Evolutionary conservation across 345 rosid species (phyloP), one percentile per base, ranked within the genome.

Genomic region (Linum lewisii): DNA sequence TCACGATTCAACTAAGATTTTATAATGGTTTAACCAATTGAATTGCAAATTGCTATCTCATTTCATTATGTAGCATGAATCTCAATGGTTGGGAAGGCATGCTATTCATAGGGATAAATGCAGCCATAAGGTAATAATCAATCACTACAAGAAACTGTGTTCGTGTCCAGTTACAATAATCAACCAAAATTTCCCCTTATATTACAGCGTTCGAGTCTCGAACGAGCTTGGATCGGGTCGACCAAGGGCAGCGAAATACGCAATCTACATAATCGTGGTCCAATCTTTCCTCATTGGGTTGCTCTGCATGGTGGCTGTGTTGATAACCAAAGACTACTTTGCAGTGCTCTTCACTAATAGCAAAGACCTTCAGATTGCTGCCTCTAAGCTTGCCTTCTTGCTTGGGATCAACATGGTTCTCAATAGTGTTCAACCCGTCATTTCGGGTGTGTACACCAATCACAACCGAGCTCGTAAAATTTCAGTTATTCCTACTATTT

Each of bases 401-500:
- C 95, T 90, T 2, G 95, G 78, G 24, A 45, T 82, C 58, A 87
- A 91, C 64, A 90, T 87, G 90, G 81, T 87, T 70, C 81, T 85
- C 16, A 90, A 87, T 71, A 85, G 94, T 61, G 79, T 90, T 4
- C 97, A 90, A 69, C 95, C 94, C 1, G 94, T 90, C 20, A 68
- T 90, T 24, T 88, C 95, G 45, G 94, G 97, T 90, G 1, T 23
- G 4, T 5, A 19, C 55, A n/a, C n/a, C n/a, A n/a, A n/a, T n/a
- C n/a, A n/a, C n/a, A n/a, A n/a, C n/a, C n/a, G n/a, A n/a, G n/a
- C n/a, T n/a, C n/a, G n/a, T n/a, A n/a, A n/a, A n/a, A n/a, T n/a
- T n/a, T n/a, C n/a, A n/a, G n/a, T n/a, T n/a, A n/a, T n/a, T n/a
- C n/a, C n/a, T n/a, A n/a, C n/a, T n/a, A n/a, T n/a, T n/a, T n/a